These are phyloP conservation scores for Pelargonium australe DNA, from an alignment of 441 rosid species.

Conservation along the genomic window DNA sequence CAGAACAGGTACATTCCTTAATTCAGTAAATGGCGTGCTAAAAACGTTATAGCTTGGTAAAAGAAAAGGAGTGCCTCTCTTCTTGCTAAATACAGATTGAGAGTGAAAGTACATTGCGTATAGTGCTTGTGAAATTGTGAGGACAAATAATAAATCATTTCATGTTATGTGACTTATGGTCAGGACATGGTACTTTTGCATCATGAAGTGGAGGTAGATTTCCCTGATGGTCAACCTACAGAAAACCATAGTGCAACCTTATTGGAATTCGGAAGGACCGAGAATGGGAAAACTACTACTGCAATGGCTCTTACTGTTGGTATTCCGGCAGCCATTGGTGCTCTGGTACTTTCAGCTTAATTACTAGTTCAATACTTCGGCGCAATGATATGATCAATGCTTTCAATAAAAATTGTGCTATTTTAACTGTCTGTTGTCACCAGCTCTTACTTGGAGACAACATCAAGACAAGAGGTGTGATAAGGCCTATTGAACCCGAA, in stretches of 20 bases:
- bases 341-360: conserved; percentile 45
- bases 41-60: too few relatives aligned
- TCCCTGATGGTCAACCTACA: conserved; percentile 40
- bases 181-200: conserved; percentile 97
- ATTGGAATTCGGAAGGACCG: conserved; percentile 62
- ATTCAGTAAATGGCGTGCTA: background rate
- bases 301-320: conserved; percentile 96
- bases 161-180: conserved; percentile 12
- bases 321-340: conserved; percentile 77
- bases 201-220: conserved; percentile 79
- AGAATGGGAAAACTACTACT: conserved; percentile 51
- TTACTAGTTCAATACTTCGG: background rate
- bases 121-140: background rate
- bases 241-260: conserved; percentile 68
- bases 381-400: background rate
- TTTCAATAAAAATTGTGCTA: conserved; percentile 1
- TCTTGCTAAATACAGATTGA: too few relatives aligned
- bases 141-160: background rate
- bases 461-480: conserved; percentile 70
- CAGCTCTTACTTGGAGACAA: conserved; percentile 75
- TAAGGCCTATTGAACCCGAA: conserved; percentile 79
- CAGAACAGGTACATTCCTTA: conserved; percentile 57
- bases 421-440: background rate
- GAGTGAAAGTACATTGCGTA: too few relatives aligned
- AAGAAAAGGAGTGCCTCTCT: too few relatives aligned